Conservation (phyloP, 2,329 filamentous ascomycete species). For the Cladosporium colombiae region DNA sequence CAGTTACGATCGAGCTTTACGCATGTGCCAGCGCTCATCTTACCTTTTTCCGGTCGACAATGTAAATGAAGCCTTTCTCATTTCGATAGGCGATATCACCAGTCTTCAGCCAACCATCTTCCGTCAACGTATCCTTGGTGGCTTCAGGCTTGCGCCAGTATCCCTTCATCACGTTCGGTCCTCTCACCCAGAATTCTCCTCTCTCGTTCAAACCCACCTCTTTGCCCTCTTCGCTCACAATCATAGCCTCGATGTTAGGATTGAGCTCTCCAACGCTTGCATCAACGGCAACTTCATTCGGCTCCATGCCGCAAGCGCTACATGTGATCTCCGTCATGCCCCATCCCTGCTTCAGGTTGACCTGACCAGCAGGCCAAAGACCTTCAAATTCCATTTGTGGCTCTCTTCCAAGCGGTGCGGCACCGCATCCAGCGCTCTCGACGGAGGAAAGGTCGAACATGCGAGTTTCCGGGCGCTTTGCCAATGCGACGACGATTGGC, state of each 20-base stretch:
- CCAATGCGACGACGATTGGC: conserved; percentile 71
- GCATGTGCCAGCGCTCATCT: neutral
- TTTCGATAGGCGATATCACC: conserved; percentile 70
- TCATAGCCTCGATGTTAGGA: conserved; percentile 68
- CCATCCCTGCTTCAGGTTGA: conserved; percentile 69
- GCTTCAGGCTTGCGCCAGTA: conserved; percentile 74
- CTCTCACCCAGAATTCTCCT: conserved; percentile 73
- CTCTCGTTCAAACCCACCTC: conserved; percentile 53
- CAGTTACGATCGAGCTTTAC: neutral
- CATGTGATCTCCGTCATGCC: conserved; percentile 86
- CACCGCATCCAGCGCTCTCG: conserved; percentile 61
- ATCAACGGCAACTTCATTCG: conserved; percentile 44
- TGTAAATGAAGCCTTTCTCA: conserved; percentile 57
- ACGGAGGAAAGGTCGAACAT: conserved; percentile 70
- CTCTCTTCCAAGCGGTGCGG: conserved; percentile 61
- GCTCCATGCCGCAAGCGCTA: conserved; percentile 65
- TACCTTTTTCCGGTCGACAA: conserved; percentile 74
- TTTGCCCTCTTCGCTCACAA: conserved; percentile 62
- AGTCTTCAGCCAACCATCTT: conserved; percentile 69
- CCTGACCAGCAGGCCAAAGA: conserved; percentile 51
- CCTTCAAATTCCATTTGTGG: conserved; percentile 56
- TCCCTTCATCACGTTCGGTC: conserved; percentile 71
- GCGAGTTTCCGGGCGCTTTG: conserved; percentile 67
- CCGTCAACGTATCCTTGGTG: conserved; percentile 62
- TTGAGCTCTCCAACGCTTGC: conserved; percentile 66